Percentiles rank a stretch among this genome's conserved stretches.
Evolutionary conservation across 2,329 filamentous ascomycete genomes (phyloP).

Genomic region (Lachnellula suecica): DNA sequence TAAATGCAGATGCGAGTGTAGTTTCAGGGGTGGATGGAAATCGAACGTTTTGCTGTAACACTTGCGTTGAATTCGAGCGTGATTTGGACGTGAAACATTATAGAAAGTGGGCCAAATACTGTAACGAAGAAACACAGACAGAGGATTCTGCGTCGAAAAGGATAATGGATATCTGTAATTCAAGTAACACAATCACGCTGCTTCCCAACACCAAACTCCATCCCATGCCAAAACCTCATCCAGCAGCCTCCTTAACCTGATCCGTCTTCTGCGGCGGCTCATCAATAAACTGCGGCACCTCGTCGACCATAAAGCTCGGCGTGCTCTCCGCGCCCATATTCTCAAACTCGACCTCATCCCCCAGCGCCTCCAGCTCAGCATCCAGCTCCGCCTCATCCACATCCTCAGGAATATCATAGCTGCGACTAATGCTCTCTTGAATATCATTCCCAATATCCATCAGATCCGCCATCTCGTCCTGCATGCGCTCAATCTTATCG

Average conservation of each 20-base stretch:
- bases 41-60: too few relatives aligned
- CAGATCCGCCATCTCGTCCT: conserved; percentile 98
- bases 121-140: neutral
- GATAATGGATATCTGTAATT: neutral
- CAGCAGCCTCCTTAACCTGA: conserved; percentile 81
- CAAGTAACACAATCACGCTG: neutral
- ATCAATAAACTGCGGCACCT: conserved; percentile 87
- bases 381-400: conserved; percentile 96
- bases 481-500: conserved; percentile 94
- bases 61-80: too few relatives aligned
- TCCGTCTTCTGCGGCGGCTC: conserved; percentile 72
- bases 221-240: conserved; percentile 33
- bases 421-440: conserved; percentile 86
- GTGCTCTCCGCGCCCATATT: conserved; percentile 54
- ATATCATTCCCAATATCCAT: conserved; percentile 99
- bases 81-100: too few relatives aligned
- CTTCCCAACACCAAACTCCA: conserved; percentile 2
- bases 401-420: conserved; percentile 94
- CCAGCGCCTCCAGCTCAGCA: conserved; percentile 91
- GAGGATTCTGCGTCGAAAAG: neutral
- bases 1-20: neutral
- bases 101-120: too few relatives aligned
- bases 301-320: conserved; percentile 87
- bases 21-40: neutral
- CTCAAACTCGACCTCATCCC: conserved; percentile 91